phyloP scores from a whole-genome alignment of 495 filamentous ascomycete genomes.

The Aspergillus ellipticus region DNA sequence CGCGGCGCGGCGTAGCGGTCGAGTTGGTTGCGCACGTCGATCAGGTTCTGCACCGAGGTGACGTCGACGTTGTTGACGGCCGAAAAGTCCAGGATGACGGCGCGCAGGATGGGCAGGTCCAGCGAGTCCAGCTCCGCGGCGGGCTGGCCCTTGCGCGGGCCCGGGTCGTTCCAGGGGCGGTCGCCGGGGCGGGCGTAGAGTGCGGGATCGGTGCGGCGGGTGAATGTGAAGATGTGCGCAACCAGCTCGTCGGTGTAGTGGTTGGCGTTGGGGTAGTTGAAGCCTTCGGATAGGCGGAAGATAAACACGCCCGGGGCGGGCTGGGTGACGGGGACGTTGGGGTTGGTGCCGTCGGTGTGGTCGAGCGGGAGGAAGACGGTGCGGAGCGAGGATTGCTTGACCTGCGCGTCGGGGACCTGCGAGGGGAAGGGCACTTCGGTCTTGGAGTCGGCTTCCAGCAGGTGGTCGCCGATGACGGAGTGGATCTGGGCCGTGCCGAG shows the following conservation, averaged over 20 bases:
- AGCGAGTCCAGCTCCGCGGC: neutral
- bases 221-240: neutral
- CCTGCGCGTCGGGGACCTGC: neutral
- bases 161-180: neutral
- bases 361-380: neutral
- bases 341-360: neutral
- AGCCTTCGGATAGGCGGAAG: neutral
- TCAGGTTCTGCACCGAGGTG: neutral
- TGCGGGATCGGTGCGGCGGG: neutral
- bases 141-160: neutral
- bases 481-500: neutral
- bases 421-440: neutral
- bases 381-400: neutral
- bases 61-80: neutral
- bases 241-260: neutral
- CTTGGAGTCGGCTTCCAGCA: neutral
- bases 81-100: neutral
- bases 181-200: neutral
- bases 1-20: neutral
- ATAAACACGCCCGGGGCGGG: neutral
- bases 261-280: neutral
- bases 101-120: neutral
- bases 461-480: neutral
- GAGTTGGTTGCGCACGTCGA: neutral
- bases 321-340: neutral